These are phyloP conservation scores for Populus pruinosa DNA, from an alignment of 345 rosid genomes.

Conservation along the genomic window DNA sequence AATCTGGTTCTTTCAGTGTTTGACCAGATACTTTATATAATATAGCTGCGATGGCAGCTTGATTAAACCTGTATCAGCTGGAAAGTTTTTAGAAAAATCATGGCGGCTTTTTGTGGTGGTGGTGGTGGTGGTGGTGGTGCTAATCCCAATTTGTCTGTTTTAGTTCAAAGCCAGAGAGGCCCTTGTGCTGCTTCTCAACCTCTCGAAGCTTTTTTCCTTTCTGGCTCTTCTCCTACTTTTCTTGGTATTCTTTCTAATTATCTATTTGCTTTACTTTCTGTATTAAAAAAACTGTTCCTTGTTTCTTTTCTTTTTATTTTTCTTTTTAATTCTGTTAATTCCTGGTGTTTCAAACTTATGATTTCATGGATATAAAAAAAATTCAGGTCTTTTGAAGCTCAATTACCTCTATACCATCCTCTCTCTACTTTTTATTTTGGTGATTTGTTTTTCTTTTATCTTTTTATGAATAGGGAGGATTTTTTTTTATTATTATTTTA, in stretches of 20 bases:
- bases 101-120: conserved; percentile 38
- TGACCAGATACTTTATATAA: not conserved
- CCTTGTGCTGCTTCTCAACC: conserved; percentile 35
- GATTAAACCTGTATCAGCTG: conserved; percentile 3
- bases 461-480: no score
- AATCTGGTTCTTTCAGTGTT: not conserved
- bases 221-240: conserved; percentile 29
- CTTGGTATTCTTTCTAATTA: conserved; percentile 32
- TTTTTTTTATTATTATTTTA: not conserved
- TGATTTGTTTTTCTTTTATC: not conserved
- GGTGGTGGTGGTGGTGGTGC: conserved; percentile 12
- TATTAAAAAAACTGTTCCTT: not conserved
- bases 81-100: conserved; percentile 9
- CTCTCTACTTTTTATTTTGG: not conserved
- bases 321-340: not conserved
- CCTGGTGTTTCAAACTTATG: not conserved
- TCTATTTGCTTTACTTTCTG: not conserved
- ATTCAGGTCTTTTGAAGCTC: not conserved
- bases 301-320: not conserved
- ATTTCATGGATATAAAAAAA: not conserved
- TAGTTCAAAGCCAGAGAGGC: conserved; percentile 43
- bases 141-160: conserved; percentile 34
- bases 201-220: conserved; percentile 40
- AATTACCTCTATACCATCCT: not conserved
- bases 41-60: conserved; percentile 24